These are phyloP conservation scores for Vachellia pachyceras DNA, from an alignment of 306 rosid genomes.

Conservation along the genomic window DNA sequence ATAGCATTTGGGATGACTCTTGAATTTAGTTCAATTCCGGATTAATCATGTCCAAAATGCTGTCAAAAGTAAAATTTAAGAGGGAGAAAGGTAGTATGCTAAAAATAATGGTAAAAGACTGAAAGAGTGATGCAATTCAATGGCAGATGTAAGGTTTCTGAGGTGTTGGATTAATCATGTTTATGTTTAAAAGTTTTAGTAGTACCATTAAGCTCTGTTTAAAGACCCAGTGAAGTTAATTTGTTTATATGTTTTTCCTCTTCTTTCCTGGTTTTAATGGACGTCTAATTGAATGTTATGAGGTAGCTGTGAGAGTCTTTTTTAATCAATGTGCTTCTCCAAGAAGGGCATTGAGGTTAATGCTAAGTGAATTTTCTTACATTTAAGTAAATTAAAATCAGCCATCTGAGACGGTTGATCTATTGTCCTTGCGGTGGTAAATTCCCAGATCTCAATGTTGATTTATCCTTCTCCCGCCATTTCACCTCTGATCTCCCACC, in stretches of 20 bases:
- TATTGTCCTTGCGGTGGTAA: background rate
- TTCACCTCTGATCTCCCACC: background rate
- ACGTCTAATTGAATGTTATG: background rate
- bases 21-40: background rate
- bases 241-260: background rate
- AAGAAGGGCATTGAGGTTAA: background rate
- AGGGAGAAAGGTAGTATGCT: background rate
- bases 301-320: background rate
- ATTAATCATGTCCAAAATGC: background rate
- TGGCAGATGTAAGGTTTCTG: background rate
- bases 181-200: background rate
- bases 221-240: background rate
- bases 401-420: background rate
- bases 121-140: background rate
- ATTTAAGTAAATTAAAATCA: background rate
- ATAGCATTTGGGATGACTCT: background rate
- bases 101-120: background rate
- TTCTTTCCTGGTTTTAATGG: background rate
- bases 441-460: background rate
- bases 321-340: background rate
- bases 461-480: background rate
- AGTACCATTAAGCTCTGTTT: background rate
- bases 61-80: background rate
- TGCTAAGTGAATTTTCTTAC: background rate
- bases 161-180: background rate